Evolutionary conservation across 108 stramenopile species (phyloP).

Genomic region (Bacterosira constricta): DNA sequence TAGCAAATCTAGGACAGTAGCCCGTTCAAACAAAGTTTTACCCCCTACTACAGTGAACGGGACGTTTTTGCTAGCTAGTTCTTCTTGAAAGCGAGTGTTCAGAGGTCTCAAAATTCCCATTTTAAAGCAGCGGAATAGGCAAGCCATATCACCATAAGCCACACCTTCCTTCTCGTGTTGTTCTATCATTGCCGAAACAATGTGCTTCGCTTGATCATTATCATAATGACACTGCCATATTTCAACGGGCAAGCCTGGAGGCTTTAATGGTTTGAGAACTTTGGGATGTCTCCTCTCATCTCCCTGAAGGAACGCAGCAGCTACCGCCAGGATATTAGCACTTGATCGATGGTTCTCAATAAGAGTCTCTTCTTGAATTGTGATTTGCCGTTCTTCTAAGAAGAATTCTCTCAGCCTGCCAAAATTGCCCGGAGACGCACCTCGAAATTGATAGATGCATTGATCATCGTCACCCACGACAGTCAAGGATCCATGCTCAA

Average conservation of each 20-base stretch:
- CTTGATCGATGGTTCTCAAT: constrained; percentile 22
- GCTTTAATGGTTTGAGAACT: constrained; percentile 4
- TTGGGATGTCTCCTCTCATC: constrained; percentile 3
- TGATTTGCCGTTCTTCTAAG: constrained; percentile 1
- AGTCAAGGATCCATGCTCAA: constrained; percentile 5
- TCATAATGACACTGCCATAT: constrained; percentile 4
- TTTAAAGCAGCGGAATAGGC: constrained; percentile 11
- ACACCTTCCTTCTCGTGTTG: constrained; percentile 11
- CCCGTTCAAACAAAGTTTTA: constrained; percentile 14
- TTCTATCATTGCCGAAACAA: constrained; percentile 11
- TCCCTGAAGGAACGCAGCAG: constrained; percentile 16
- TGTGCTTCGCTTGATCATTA: constrained; percentile 12
- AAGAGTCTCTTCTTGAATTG: constrained; percentile 10
- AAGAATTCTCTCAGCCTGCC: constrained; percentile 1
- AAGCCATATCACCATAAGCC: constrained; percentile 14
- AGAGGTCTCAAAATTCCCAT: constrained; percentile 1
- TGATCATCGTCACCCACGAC: constrained; percentile 42
- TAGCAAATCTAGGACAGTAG: constrained; percentile 6
- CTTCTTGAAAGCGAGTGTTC: not conserved
- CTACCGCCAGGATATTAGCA: constrained; percentile 20
- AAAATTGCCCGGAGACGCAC: constrained; percentile 13
- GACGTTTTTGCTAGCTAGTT: not conserved
- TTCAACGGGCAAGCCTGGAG: constrained; percentile 7
- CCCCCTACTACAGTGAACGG: constrained; percentile 11
- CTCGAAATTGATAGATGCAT: constrained; percentile 19